Evolutionary conservation across 2,329 filamentous ascomycete species (phyloP), one percentile per base, ranked within the genome.

Genomic region (Onygena corvina): DNA sequence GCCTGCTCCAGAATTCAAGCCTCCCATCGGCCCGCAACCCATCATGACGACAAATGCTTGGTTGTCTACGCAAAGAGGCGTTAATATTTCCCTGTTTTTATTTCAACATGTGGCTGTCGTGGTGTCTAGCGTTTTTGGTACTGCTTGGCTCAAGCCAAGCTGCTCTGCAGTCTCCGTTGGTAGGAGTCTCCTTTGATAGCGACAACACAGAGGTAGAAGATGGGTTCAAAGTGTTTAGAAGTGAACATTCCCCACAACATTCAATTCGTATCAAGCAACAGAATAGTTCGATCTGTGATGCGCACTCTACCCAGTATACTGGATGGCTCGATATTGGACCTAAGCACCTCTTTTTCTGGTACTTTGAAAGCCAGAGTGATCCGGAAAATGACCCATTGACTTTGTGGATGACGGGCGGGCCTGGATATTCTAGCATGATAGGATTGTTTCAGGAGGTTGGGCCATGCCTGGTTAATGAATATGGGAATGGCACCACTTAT

Each of bases 331-430:
- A 52, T 29, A 30, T 45, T 12, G 65, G 65, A 16, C 48, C 56
- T 18, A 68, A 70, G 46, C 70, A 73, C 52, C 61, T 73, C 48
- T 71, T 70, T 58, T 71, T 69, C 58, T 70, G 67, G 67, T 71
- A 68, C 57, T 70, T 70, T 48, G 67, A 69, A 53, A 65, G 63
- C 6, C 62, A 67, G 36, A 56, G 58, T 49, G 59, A 59, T 20
- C 64, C 67, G 2, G 59, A 65, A 2, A 57, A 62, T 30, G 64
- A 65, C 40, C 65, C 65, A 2, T 51, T 67, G 3, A 59, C 64
- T 16, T 58, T 70, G 47, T 71, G 68, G 67, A 60, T 70, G 33
- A 71, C 64, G 4, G 67, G 67, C 31, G 65, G 65, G 3, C 65
- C 65, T 8, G 65, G 65, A 14, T 62, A 58, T 3, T 64, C 60